Percentiles rank a stretch among this genome's conserved stretches.
Conservation (phyloP, 148 eudicot genomes). For the Fallopia convolvulus region DNA sequence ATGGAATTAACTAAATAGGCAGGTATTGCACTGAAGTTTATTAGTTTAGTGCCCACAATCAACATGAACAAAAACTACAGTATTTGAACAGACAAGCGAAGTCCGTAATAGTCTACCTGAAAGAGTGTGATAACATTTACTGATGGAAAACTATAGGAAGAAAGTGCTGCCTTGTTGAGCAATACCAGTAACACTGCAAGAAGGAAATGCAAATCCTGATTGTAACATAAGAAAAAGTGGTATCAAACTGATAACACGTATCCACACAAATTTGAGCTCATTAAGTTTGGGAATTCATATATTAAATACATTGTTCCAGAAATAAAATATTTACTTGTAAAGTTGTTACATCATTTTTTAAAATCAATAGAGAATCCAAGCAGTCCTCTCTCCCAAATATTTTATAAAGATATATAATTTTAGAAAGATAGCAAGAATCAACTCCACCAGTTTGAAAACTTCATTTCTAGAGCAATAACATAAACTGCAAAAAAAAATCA, state of each 20-base stretch:
- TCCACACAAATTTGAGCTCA: not conserved
- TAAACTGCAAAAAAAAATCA: not conserved
- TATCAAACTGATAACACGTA: constrained; percentile 1
- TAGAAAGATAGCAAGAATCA: not conserved
- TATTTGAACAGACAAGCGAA: not conserved
- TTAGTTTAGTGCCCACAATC: not conserved
- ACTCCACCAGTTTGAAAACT: not conserved
- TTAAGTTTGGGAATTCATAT: not conserved
- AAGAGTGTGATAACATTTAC: constrained; percentile 76
- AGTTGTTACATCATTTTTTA: not conserved
- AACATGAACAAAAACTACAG: not conserved
- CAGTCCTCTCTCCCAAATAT: not conserved
- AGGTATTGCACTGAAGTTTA: not conserved
- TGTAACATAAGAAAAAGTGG: constrained; percentile 3
- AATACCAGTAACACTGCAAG: constrained; percentile 64
- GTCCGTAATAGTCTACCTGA: constrained; percentile 39
- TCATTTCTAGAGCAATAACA: not conserved
- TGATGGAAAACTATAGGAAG: constrained; percentile 68
- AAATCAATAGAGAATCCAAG: not conserved
- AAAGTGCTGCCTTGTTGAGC: constrained; percentile 86
- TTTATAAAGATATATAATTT: not conserved
- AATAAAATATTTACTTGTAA: not conserved
- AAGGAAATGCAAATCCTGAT: constrained; percentile 13
- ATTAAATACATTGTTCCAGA: not conserved
- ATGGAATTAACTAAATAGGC: too few relatives aligned